These are phyloP conservation scores for Stemphylium beticola DNA, from an alignment of 2,329 filamentous ascomycete genomes.

Conservation along the genomic window DNA sequence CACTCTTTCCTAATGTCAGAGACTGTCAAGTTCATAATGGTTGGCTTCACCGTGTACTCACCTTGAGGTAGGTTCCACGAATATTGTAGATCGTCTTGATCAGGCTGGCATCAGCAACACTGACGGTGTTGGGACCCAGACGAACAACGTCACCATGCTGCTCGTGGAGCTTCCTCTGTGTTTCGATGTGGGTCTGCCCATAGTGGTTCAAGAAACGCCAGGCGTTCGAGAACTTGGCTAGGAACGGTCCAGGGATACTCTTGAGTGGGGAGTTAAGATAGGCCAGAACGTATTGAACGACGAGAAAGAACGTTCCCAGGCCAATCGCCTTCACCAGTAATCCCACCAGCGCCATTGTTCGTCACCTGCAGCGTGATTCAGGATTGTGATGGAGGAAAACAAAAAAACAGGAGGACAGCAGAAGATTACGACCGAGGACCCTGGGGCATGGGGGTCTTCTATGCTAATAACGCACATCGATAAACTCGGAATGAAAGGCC, in stretches of 20 bases:
- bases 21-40: neutral
- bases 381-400: neutral
- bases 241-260: constrained; percentile 39
- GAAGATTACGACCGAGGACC: neutral
- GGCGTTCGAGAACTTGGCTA: constrained; percentile 42
- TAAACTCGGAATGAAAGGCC: neutral
- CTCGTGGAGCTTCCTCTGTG: constrained; percentile 36
- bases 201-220: constrained; percentile 43
- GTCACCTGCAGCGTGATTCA: constrained; percentile 9
- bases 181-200: constrained; percentile 37
- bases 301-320: constrained; percentile 21
- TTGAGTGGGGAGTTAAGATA: constrained; percentile 41
- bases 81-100: constrained; percentile 44
- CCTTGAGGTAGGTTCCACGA: constrained; percentile 42
- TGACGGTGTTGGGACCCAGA: constrained; percentile 40
- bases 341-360: constrained; percentile 18
- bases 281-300: constrained; percentile 27
- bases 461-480: neutral
- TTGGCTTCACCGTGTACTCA: constrained; percentile 4
- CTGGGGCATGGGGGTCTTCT: neutral
- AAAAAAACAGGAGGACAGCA: neutral
- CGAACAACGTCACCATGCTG: constrained; percentile 39
- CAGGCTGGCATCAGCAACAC: constrained; percentile 35
- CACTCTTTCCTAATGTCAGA: constrained; percentile 25
- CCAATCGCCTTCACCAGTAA: constrained; percentile 21